Evolutionary conservation across 257 asterid genomes (phyloP).

Genomic region (Penstemon barbatus): DNA sequence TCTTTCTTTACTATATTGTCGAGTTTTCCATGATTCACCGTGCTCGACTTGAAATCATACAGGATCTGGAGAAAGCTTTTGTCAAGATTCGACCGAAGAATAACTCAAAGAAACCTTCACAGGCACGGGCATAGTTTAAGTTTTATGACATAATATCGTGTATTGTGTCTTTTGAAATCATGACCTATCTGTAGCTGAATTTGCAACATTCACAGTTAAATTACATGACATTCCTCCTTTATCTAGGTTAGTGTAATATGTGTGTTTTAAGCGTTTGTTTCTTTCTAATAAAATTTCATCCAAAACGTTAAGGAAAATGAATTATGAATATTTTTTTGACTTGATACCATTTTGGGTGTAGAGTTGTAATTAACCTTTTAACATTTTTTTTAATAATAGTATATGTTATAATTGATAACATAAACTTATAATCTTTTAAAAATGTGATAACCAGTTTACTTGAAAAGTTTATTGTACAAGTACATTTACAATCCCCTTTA

Average conservation of each 20-base stretch:
- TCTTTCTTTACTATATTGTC: background rate
- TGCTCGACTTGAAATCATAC: conserved; percentile 25
- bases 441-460: no score
- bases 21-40: conserved; percentile 15
- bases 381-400: no score
- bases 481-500: no score
- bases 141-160: background rate
- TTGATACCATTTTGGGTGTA: background rate
- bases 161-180: background rate
- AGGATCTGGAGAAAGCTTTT: conserved; percentile 81
- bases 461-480: no score
- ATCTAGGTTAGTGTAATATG: background rate
- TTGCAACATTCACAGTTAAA: background rate
- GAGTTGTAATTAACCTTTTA: background rate
- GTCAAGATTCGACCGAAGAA: conserved; percentile 71
- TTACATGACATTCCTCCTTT: background rate
- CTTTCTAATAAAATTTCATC: no score
- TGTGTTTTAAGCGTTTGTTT: no score
- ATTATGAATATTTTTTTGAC: no score
- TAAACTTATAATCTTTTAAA: no score
- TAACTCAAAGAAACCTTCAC: conserved; percentile 72
- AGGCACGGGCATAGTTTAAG: conserved; percentile 31
- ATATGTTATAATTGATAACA: no score
- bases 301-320: no score
- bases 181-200: background rate